Evolutionary conservation across 352 stramenopile species (phyloP).

Genomic region (Globisporangium solare): DNA sequence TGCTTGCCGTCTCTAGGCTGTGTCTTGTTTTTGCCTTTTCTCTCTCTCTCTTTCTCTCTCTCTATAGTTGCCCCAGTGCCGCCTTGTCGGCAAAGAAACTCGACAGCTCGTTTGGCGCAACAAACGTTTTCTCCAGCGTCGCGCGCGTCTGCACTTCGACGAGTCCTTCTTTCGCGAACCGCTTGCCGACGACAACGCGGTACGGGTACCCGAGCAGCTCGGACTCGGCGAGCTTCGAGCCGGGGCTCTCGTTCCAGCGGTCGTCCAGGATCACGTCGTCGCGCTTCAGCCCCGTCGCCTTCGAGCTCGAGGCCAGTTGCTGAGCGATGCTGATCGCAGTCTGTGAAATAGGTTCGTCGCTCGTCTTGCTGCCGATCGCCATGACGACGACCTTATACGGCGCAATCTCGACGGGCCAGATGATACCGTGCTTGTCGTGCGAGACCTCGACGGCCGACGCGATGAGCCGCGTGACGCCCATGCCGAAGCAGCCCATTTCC

Average conservation of each 20-base stretch:
- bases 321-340: constrained; percentile 44
- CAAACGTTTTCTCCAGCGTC: constrained; percentile 60
- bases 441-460: constrained; percentile 76
- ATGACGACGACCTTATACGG: constrained; percentile 81
- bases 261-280: constrained; percentile 83
- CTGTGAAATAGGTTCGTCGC: constrained; percentile 41
- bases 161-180: constrained; percentile 65
- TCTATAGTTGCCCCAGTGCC: constrained; percentile 15
- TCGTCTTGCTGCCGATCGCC: constrained; percentile 57
- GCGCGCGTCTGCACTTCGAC: constrained; percentile 70
- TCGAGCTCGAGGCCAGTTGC: constrained; percentile 32
- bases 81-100: constrained; percentile 30
- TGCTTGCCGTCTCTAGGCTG: background rate
- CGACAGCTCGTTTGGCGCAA: constrained; percentile 36
- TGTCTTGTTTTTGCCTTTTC: background rate
- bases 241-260: constrained; percentile 73
- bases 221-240: constrained; percentile 77
- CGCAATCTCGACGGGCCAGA: constrained; percentile 77
- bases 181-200: constrained; percentile 80
- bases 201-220: constrained; percentile 86
- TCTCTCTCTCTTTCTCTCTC: background rate
- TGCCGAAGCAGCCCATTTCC: constrained; percentile 88
- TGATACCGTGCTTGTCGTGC: constrained; percentile 73
- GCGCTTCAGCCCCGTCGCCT: constrained; percentile 20
- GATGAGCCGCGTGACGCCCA: constrained; percentile 80